Percentiles rank a stretch among this genome's conserved stretches.
Evolutionary conservation across 1,139 yeast species (phyloP).

Genomic region (Pichia sp.): DNA sequence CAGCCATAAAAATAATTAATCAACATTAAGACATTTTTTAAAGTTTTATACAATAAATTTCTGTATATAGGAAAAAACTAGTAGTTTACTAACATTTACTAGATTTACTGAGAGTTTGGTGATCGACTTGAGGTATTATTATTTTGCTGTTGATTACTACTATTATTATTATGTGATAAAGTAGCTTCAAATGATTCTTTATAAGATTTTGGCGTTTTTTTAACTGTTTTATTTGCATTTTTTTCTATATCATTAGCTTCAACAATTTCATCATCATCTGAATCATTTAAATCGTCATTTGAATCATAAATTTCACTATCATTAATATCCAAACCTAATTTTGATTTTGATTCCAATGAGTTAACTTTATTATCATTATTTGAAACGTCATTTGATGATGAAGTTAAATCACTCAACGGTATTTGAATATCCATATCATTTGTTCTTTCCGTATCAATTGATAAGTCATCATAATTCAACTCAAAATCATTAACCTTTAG

Average conservation of each 20-base stretch:
- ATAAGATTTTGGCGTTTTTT: slow-evolving; percentile 9
- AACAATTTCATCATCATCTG: slow-evolving; percentile 9
- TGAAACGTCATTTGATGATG: slow-evolving; percentile 4
- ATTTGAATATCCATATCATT: slow-evolving; percentile 10
- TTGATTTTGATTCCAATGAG: not conserved
- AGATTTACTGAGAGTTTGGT: not conserved
- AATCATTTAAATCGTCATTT: not conserved
- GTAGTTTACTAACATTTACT: not conserved
- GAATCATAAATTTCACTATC: not conserved
- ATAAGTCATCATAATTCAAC: not conserved
- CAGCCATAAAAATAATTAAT: not conserved
- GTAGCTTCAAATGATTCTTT: slow-evolving; percentile 15
- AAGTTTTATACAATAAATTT: not conserved
- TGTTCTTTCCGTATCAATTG: not conserved
- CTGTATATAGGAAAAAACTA: not conserved
- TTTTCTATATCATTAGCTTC: slow-evolving; percentile 12
- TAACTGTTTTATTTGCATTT: slow-evolving; percentile 7
- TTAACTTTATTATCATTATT: not conserved
- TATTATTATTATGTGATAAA: not conserved
- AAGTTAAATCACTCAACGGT: slow-evolving; percentile 7
- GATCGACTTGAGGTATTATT: not conserved
- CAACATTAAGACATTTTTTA: not conserved
- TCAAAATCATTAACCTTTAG: slow-evolving; percentile 4
- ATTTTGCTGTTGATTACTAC: not conserved
- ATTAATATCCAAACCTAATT: not conserved